Conservation (phyloP, 1,284 basidiomycete species). For the Albatrellus sp. region DNA sequence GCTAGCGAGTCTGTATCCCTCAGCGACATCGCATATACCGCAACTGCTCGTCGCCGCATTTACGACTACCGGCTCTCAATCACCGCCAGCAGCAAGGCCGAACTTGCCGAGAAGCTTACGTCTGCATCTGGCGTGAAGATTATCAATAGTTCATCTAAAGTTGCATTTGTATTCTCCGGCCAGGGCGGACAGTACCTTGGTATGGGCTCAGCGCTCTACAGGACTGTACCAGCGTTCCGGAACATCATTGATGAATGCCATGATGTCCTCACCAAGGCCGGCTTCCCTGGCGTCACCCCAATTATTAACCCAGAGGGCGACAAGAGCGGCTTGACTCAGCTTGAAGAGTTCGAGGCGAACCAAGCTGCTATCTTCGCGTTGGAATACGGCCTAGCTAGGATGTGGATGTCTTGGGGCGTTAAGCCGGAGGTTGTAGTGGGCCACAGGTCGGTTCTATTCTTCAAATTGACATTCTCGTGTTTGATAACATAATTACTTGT, state of each 20-base stretch:
- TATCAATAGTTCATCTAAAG: conserved; percentile 16
- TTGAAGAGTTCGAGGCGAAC: conserved; percentile 29
- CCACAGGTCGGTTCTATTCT: conserved; percentile 40
- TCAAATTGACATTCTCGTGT: neutral
- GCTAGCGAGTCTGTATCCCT: conserved; percentile 20
- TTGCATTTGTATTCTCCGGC: conserved; percentile 59
- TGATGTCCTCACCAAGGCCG: conserved; percentile 29
- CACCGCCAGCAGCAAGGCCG: conserved; percentile 25
- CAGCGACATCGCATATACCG: conserved; percentile 46
- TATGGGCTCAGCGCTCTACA: conserved; percentile 49
- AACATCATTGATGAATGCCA: conserved; percentile 45
- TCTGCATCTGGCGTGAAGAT: conserved; percentile 21
- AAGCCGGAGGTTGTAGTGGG: conserved; percentile 44
- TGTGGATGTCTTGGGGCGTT: conserved; percentile 61
- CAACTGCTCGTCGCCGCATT: conserved; percentile 48
- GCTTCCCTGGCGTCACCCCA: conserved; percentile 36
- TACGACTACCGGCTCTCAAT: conserved; percentile 41
- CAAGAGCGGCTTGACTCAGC: conserved; percentile 11
- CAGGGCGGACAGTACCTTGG: conserved; percentile 56
- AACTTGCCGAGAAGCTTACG: conserved; percentile 32
- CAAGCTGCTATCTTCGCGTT: conserved; percentile 48
- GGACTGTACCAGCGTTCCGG: conserved; percentile 30
- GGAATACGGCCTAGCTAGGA: conserved; percentile 41
- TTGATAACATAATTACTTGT: conserved; percentile 1
- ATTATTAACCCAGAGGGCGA: conserved; percentile 25